Conservation (phyloP, 805 yeast genomes). For the Candida gorgasii region DNA sequence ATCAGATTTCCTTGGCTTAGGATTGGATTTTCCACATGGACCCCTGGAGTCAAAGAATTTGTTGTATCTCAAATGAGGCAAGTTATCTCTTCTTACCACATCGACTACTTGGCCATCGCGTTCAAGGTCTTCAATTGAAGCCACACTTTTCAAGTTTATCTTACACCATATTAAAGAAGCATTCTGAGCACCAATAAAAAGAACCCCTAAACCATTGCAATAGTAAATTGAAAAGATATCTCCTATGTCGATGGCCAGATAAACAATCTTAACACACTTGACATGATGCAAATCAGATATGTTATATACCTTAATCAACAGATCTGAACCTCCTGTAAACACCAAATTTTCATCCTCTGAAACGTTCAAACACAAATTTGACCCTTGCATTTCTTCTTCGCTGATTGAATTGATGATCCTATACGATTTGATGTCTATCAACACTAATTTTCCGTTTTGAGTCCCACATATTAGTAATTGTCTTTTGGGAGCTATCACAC, state of each 20-base stretch:
- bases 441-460: constrained; percentile 76
- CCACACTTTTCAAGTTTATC: constrained; percentile 9
- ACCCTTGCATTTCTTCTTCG: constrained; percentile 56
- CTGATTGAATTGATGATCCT: constrained; percentile 35
- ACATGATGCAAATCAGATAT: constrained; percentile 36
- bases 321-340: constrained; percentile 88
- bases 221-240: constrained; percentile 86
- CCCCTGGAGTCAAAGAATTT: constrained; percentile 89
- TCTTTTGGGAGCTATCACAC: constrained; percentile 58
- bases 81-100: constrained; percentile 17
- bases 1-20: constrained; percentile 21
- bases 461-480: constrained; percentile 83
- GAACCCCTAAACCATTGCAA: constrained; percentile 55
- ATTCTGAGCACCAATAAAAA: constrained; percentile 89
- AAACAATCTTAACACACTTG: constrained; percentile 63
- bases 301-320: constrained; percentile 85
- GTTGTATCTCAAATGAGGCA: constrained; percentile 66
- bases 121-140: neutral
- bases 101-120: constrained; percentile 4
- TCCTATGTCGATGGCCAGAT: constrained; percentile 86
- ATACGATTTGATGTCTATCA: constrained; percentile 67
- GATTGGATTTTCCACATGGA: constrained; percentile 60
- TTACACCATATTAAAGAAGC: constrained; percentile 81
- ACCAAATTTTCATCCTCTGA: constrained; percentile 56
- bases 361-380: constrained; percentile 69